Conservation (phyloP, 495 filamentous ascomycete species). For the Astrocystis sublimbata region DNA sequence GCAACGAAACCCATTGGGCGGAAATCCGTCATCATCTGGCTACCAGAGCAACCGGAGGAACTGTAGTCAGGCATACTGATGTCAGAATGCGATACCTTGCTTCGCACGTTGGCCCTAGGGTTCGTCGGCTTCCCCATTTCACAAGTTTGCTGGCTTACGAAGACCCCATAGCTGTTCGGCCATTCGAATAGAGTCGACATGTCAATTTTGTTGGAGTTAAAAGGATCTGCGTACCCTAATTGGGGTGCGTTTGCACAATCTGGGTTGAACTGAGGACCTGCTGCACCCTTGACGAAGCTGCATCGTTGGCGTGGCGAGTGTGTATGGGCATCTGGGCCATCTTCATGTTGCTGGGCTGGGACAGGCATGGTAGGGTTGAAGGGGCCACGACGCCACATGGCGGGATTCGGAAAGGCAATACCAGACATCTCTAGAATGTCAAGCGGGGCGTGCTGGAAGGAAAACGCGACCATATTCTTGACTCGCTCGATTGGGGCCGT, state of each 20-base stretch:
- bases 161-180: conserved; percentile 28
- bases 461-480: conserved; percentile 74
- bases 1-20: conserved; percentile 37
- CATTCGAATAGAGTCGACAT: conserved; percentile 40
- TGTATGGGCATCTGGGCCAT: conserved; percentile 43
- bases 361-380: conserved; percentile 39
- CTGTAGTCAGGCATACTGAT: conserved; percentile 45
- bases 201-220: conserved; percentile 33
- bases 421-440: conserved; percentile 70
- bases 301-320: conserved; percentile 43
- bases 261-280: conserved; percentile 17
- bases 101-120: conserved; percentile 23
- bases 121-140: conserved; percentile 26
- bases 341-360: conserved; percentile 42
- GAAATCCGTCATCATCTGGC: conserved; percentile 23
- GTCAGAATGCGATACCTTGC: conserved; percentile 38
- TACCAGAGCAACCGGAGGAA: conserved; percentile 15
- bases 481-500: conserved; percentile 64
- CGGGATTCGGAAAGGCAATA: conserved; percentile 81
- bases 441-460: conserved; percentile 84
- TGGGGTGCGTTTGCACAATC: conserved; percentile 20
- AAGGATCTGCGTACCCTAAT: conserved; percentile 37
- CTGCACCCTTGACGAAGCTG: conserved; percentile 24
- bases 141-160: conserved; percentile 21
- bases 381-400: conserved; percentile 64